Percentiles rank a stretch among this genome's conserved stretches.
These are phyloP conservation scores for Discostella pseudostelligera DNA, from an alignment of 108 stramenopile species.

Conservation along the genomic window DNA sequence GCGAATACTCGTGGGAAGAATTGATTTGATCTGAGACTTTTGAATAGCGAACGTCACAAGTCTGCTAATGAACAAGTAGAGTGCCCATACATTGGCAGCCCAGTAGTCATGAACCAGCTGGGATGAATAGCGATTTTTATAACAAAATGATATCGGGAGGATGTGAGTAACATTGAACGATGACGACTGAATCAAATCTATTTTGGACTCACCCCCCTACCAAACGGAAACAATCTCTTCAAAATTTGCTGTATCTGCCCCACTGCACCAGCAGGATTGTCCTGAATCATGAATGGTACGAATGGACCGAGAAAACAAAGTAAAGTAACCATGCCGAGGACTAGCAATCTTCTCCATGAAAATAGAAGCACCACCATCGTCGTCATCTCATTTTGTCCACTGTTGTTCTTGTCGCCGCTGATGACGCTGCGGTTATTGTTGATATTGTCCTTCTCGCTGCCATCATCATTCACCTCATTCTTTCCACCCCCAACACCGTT, in stretches of 20 bases:
- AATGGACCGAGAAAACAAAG: slow-evolving; percentile 65
- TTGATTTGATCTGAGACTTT: background rate
- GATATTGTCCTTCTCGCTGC: background rate
- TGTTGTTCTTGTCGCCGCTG: background rate
- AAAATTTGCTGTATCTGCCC: slow-evolving; percentile 71
- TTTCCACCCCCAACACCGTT: slow-evolving; percentile 10
- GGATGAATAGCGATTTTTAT: background rate
- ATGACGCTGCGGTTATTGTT: slow-evolving; percentile 5
- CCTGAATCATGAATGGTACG: slow-evolving; percentile 57
- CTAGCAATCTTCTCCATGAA: slow-evolving; percentile 45
- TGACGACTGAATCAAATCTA: background rate
- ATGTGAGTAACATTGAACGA: background rate
- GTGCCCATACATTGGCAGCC: slow-evolving; percentile 97
- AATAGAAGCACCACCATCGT: slow-evolving; percentile 33
- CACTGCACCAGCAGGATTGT: slow-evolving; percentile 22
- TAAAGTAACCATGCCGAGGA: slow-evolving; percentile 58
- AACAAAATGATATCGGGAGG: no score
- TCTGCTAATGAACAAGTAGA: slow-evolving; percentile 71
- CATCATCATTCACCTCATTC: background rate
- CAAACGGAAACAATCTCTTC: slow-evolving; percentile 93
- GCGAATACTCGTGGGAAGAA: slow-evolving; percentile 15
- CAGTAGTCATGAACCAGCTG: slow-evolving; percentile 95
- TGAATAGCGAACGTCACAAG: slow-evolving; percentile 39
- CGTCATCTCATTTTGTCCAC: no score
- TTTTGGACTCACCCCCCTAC: slow-evolving; percentile 60